Evolutionary conservation across 108 stramenopile genomes (phyloP), one percentile per base, ranked within the genome.

Genomic region (Nannochloropsis salina): DNA sequence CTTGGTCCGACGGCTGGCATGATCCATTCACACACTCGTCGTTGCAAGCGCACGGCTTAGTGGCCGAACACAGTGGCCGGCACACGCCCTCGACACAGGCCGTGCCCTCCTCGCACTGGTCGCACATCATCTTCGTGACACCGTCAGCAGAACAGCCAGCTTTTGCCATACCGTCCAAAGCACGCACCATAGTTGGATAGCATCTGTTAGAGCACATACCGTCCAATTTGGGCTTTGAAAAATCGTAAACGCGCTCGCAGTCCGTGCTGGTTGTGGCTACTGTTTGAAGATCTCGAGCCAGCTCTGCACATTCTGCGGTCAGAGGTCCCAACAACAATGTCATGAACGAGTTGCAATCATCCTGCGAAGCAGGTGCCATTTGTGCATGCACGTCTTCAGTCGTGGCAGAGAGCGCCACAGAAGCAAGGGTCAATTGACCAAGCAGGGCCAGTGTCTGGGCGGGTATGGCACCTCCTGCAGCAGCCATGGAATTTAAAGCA

Each of bases 91-190:
- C n/a, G 61, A 74, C 61, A n/a, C 61, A 74, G 61, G 8, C 61
- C n/a, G 61, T 74, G 8, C n/a, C 61, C 61, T 74, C 61, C 15
- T 15, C 20, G 61, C 61, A 74, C 3, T 74, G 61, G 61, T 74
- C 61, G 61, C 61, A 74, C 61, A 74, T 74, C 20, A n/a, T 74
- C 61, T 74, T 74, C 20, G n/a, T 74, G 61, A 74, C 20, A 15
- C 61, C 61, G n/a, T 74, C 61, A n/a, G 61, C 20, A n/a, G 61
- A 15, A 74, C 61, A 74, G 15, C 61, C 61, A 15, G 61, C 3
- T n/a, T 74, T 74, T 15, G 61, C 61, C 61, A 74, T 74, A 74
- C n/a, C n/a, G 61, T 74, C 61, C 61, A 74, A 74, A 74, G 61
- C 61, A 3, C n/a, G 20, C n/a, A 74, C 61, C 61, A 74, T 74